Evolutionary conservation across 2,329 filamentous ascomycete species (phyloP).

Genomic region (Hysterium pulicare): DNA sequence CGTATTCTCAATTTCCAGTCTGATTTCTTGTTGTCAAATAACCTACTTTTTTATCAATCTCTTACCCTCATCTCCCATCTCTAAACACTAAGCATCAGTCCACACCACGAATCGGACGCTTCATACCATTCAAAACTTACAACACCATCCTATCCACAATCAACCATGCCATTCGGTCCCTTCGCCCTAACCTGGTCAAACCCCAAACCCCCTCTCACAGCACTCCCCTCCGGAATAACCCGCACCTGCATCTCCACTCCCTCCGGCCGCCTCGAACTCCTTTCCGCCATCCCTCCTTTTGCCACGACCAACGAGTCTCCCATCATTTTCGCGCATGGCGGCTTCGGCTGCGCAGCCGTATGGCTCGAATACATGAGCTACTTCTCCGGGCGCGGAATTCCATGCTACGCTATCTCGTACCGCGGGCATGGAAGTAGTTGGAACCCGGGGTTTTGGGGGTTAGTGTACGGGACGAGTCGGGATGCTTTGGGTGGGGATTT

Average conservation of each 20-base stretch:
- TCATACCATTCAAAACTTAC: neutral
- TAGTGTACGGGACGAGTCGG: constrained; percentile 48
- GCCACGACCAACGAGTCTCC: constrained; percentile 16
- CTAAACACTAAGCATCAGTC: too few relatives aligned
- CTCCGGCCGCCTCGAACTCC: constrained; percentile 49
- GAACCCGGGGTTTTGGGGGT: constrained; percentile 48
- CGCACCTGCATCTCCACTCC: constrained; percentile 46
- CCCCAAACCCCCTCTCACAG: constrained; percentile 26
- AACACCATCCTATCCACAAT: neutral
- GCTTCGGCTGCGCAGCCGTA: constrained; percentile 53
- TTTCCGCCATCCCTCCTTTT: constrained; percentile 39
- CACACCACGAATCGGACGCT: too few relatives aligned
- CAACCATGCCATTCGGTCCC: constrained; percentile 3
- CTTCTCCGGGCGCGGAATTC: constrained; percentile 43
- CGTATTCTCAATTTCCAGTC: too few relatives aligned
- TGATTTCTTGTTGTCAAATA: too few relatives aligned
- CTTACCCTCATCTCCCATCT: too few relatives aligned
- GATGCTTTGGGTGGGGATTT: constrained; percentile 46
- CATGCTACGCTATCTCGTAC: constrained; percentile 53
- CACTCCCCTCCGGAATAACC: constrained; percentile 42
- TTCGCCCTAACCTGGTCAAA: constrained; percentile 27
- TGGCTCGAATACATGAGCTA: constrained; percentile 53
- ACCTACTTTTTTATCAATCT: too few relatives aligned
- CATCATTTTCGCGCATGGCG: constrained; percentile 55
- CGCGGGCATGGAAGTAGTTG: constrained; percentile 54